Evolutionary conservation across 768 basidiomycete species (phyloP), one percentile per base, ranked within the genome.

Genomic region (Podaxis sp.): DNA sequence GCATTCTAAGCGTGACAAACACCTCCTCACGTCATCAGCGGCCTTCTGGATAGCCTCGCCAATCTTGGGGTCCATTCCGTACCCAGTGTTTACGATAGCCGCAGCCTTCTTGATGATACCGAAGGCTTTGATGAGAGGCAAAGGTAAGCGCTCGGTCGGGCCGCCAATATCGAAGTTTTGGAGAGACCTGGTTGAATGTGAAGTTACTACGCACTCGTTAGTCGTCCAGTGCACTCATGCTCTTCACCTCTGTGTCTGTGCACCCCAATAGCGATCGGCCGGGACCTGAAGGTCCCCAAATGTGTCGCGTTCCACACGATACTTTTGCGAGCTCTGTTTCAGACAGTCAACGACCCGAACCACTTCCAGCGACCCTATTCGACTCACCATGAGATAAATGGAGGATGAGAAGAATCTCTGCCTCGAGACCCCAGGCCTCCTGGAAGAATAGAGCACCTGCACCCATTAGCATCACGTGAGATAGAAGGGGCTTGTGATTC

Each of bases 91-190:
- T 65, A 98, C 94, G 59, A 89, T 78, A 9, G 94, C 89, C 2
- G 96, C 97, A 4, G 97, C 96, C 77, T 97, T 97, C 79, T 99
- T 99, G 72, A 99, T 82, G 8, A 97, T 87, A 70, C 95, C 97
- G 67, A 99, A 99, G 0, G 97, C 97, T 74, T 96, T 93, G 79
- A 99, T 96, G 46, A 99, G 79, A n/a, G 96, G 94, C 13, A 86
- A 86, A 0, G 97, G 97, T 66, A 98, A 86, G 63, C 96, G 87
- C 74, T 99, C 97, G 1, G 93, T 80, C 19, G 91, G 88, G 19
- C 97, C 97, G 63, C 97, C 97, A 68, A 99, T 99, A 72, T 99
- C 96, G 68, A 99, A 99, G 76, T 99, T 99, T 75, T 96, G 91
- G 64, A 98, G 80, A 19, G 94, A 96, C 50, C 94, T 93, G 67